Percentiles rank a stretch among this genome's conserved stretches.
Conservation (phyloP, 192 early-diverging fungal species). For the Linnemannia hyalina region DNA sequence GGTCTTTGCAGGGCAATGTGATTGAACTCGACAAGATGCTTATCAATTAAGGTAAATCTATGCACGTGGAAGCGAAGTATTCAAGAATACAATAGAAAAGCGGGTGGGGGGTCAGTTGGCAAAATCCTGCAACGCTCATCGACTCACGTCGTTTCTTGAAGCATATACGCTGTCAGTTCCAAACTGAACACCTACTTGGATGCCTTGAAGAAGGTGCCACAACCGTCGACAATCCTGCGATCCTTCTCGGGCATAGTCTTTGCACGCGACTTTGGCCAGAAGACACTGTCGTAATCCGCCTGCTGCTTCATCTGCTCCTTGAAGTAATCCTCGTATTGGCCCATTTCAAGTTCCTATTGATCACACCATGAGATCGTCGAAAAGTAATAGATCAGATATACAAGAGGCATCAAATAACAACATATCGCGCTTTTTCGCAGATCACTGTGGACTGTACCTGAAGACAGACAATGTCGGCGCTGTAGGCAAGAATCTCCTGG, state of each 20-base stretch:
- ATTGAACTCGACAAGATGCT: conserved; percentile 94
- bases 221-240: conserved; percentile 90
- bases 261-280: conserved; percentile 95
- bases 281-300: conserved; percentile 90
- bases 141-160: neutral
- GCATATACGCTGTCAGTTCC: neutral
- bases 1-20: conserved; percentile 89
- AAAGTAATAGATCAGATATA: conserved; percentile 3
- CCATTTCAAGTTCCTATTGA: conserved; percentile 86
- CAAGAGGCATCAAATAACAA: neutral
- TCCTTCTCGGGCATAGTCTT: conserved; percentile 95
- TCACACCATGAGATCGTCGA: neutral
- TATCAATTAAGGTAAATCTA: conserved; percentile 87
- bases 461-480: conserved; percentile 93
- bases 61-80: neutral
- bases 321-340: conserved; percentile 92
- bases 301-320: conserved; percentile 75
- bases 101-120: neutral
- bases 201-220: conserved; percentile 93
- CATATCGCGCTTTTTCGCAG: neutral
- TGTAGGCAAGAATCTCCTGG: conserved; percentile 86
- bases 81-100: conserved; percentile 7
- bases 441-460: conserved; percentile 69
- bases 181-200: conserved; percentile 71
- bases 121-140: no score